A percentile compares a stretch with the other conserved stretches of the same genome.
Conservation (phyloP, 352 stramenopile species). For the Aphanomyces cochlioides region DNA sequence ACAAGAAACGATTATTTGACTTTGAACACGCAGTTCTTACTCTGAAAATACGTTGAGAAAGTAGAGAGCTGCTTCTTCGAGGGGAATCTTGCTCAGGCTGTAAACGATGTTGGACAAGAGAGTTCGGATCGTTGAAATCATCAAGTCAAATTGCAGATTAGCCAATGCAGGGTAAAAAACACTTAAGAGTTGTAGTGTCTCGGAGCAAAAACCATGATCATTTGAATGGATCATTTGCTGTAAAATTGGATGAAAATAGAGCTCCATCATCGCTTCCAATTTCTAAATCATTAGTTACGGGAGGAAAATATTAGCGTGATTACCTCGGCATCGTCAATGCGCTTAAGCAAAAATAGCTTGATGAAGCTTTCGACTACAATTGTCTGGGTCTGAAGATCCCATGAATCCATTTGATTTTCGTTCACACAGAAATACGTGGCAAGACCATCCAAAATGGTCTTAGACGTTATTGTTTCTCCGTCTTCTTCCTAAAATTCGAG, state of each 20-base stretch:
- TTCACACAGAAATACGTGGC: conserved; percentile 33
- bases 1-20: conserved; percentile 2
- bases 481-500: conserved; percentile 33
- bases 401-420: conserved; percentile 51
- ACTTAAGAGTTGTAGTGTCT: conserved; percentile 55
- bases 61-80: conserved; percentile 26
- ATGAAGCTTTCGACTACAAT: conserved; percentile 75
- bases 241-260: conserved; percentile 28
- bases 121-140: neutral
- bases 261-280: conserved; percentile 24
- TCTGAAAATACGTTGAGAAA: conserved; percentile 19
- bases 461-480: neutral
- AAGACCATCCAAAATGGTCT: conserved; percentile 21
- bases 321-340: conserved; percentile 35
- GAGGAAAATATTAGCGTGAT: neutral
- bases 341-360: conserved; percentile 69
- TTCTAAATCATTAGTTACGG: neutral
- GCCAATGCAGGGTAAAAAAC: conserved; percentile 72
- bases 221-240: conserved; percentile 25
- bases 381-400: conserved; percentile 67
- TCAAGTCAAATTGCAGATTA: conserved; percentile 14
- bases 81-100: conserved; percentile 9
- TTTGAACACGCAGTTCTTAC: neutral
- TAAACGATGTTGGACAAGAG: conserved; percentile 21
- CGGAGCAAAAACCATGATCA: conserved; percentile 29